Evolutionary conservation across 306 rosid species (phyloP).

Genomic region (Cucumis melo): DNA sequence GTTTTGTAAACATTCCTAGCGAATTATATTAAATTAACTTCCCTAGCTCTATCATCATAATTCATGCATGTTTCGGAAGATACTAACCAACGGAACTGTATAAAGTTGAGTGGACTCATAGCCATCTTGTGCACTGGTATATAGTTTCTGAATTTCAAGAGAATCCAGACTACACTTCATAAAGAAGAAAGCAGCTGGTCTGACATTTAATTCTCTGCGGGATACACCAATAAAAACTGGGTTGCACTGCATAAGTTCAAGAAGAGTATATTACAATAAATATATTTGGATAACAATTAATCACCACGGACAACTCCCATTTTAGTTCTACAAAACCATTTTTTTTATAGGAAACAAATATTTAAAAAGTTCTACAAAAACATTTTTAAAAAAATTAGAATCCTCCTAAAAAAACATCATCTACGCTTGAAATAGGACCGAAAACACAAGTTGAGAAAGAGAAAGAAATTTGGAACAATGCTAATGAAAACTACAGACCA

Average conservation of each 20-base stretch:
- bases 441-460: background rate
- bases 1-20: background rate
- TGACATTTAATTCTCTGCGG: conserved; percentile 61
- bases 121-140: conserved; percentile 72
- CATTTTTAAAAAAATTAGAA: background rate
- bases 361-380: background rate
- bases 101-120: conserved; percentile 82
- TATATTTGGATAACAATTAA: background rate
- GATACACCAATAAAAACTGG: conserved; percentile 70
- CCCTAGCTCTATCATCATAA: background rate
- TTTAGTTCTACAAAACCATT: background rate
- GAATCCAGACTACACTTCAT: conserved; percentile 69
- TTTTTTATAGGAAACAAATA: too few species aligned
- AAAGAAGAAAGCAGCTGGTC: conserved; percentile 75
- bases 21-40: background rate
- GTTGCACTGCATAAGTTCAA: conserved; percentile 31
- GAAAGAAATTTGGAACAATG: background rate
- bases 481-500: background rate
- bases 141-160: conserved; percentile 49
- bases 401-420: background rate
- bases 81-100: conserved; percentile 61
- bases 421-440: background rate
- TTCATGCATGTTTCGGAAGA: background rate
- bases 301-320: background rate
- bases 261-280: conserved; percentile 13